These are phyloP conservation scores for Penicillium fimorum DNA, from an alignment of 495 filamentous ascomycete genomes.

Conservation along the genomic window DNA sequence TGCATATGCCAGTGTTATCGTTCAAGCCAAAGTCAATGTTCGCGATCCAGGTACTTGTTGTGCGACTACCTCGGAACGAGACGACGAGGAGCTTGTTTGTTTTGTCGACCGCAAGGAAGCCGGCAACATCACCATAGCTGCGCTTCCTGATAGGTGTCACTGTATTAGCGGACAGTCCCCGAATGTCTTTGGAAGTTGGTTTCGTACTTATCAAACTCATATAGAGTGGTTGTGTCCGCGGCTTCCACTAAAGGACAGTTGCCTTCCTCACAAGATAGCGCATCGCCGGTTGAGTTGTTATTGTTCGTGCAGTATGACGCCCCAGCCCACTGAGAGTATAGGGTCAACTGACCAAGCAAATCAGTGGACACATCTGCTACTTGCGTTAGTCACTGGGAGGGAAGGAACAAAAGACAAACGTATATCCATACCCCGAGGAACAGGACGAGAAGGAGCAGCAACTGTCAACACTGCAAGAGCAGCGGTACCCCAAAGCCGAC, in stretches of 20 bases:
- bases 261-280: constrained; percentile 55
- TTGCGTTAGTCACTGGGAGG: constrained; percentile 1
- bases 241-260: constrained; percentile 62
- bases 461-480: constrained; percentile 22
- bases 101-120: constrained; percentile 66
- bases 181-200: neutral
- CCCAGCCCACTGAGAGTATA: constrained; percentile 69
- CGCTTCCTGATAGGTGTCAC: constrained; percentile 38
- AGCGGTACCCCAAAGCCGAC: constrained; percentile 15
- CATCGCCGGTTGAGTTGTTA: constrained; percentile 40
- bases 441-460: constrained; percentile 26
- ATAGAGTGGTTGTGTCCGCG: constrained; percentile 52
- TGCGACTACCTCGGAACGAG: constrained; percentile 65
- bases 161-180: constrained; percentile 2
- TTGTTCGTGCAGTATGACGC: constrained; percentile 67
- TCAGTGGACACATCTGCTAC: constrained; percentile 31
- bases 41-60: constrained; percentile 64
- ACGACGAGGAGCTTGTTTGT: constrained; percentile 63
- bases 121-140: constrained; percentile 58
- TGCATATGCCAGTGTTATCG: constrained; percentile 34
- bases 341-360: constrained; percentile 44
- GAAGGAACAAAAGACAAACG: neutral
- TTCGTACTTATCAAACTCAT: constrained; percentile 61
- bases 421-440: constrained; percentile 29
- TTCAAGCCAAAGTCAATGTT: constrained; percentile 50